phyloP scores from a whole-genome alignment of 1,284 basidiomycete genomes.

The Ustilago esculenta region DNA sequence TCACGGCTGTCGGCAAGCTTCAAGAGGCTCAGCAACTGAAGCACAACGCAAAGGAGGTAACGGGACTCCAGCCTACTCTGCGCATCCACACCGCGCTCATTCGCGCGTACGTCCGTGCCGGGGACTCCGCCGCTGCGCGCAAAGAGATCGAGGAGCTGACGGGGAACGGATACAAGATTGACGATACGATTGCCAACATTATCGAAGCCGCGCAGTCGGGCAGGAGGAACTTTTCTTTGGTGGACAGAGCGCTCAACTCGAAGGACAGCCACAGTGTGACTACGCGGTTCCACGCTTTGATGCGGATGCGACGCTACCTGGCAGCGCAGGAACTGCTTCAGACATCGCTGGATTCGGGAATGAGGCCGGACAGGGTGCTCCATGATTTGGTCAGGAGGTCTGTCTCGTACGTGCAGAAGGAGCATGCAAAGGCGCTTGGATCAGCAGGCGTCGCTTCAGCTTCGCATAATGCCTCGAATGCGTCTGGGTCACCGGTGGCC shows the following conservation, averaged over 20 bases:
- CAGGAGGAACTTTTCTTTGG: conserved; percentile 10
- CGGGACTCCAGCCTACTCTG: conserved; percentile 22
- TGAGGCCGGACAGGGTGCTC: conserved; percentile 27
- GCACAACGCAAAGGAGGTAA: conserved; percentile 24
- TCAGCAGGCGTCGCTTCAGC: not conserved
- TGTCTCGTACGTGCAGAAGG: conserved; percentile 19
- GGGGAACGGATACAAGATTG: conserved; percentile 24
- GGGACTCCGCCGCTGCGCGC: conserved; percentile 14
- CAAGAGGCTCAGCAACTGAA: conserved; percentile 40
- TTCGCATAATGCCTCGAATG: not conserved
- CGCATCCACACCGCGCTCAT: conserved; percentile 47
- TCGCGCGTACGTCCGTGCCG: conserved; percentile 30
- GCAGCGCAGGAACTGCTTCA: conserved; percentile 40
- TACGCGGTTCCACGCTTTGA: conserved; percentile 33
- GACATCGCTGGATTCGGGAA: conserved; percentile 20
- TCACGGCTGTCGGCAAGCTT: conserved; percentile 26
- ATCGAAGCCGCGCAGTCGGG: conserved; percentile 35
- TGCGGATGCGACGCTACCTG: conserved; percentile 21
- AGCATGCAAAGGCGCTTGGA: not conserved
- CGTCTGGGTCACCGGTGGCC: not conserved
- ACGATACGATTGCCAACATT: conserved; percentile 38
- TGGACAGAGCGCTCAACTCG: conserved; percentile 16
- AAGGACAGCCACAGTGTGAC: conserved; percentile 24
- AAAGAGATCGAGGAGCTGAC: conserved; percentile 29
- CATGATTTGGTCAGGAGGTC: conserved; percentile 22